Base-by-base conservation (phyloP, 2,329 filamentous ascomycete species). In the Cordyceps tenuipes region DNA sequence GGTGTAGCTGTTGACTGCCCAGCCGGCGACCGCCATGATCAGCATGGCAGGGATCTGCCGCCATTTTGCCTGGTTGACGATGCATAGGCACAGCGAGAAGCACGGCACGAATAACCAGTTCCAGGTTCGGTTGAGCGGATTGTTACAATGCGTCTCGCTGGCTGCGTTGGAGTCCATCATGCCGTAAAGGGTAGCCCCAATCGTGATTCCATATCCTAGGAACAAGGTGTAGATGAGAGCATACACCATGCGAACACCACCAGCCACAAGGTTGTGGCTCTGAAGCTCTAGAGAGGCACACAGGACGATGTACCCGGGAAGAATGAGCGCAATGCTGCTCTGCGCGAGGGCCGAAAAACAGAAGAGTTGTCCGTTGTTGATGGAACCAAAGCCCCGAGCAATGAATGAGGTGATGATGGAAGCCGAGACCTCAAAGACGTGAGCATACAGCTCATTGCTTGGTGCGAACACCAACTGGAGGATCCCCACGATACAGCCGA, bases 1-100 rank as follows among this genome's bases (percentile, higher is more conserved):
- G 15, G 82, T 84, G 72, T 89, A 91, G 73, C 83, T 89, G 72
- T 88, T 93, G 66, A 90, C 87, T 8, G 85, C 77, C 68, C 89
- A 94, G 9, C 90, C 90, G 0, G 84, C 82, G 36, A 91, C 75
- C 0, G 89, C 84, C 66, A 95, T 91, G 61, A 83, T 49, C 4
- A 89, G 74, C 89, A 93, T 93, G 55, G 89, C 79, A 0, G 89
- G 89, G 36, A 85, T 82, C 69, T 93, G 89, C 66, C 83, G 87
- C 82, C 83, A 90, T 72, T 91, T 90, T 62, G 88, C 88, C 65
- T 93, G 89, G 72, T 92, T 92, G 70, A 93, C 87, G 67, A 92
- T 79, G 62, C 88, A 87, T 0, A 93, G 78, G 64, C 87, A 90
- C 41, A 91, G 70, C 3, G 89, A 85, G 72, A 93, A 96, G 6